Conservation (phyloP, 345 rosid species). For the Murraya koenigii region DNA sequence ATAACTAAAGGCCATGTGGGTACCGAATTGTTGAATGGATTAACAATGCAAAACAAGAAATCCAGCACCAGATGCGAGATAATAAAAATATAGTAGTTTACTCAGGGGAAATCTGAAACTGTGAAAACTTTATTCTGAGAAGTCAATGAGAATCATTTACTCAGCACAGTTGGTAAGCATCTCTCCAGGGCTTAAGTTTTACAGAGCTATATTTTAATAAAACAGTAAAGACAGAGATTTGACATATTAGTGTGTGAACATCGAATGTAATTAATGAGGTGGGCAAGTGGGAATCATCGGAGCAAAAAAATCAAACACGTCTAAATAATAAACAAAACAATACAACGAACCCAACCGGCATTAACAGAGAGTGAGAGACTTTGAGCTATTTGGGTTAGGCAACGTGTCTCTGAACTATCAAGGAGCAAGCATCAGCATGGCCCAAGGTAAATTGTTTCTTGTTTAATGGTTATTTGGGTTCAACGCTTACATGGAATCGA, state of each 20-base stretch:
- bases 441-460: slow-evolving; percentile 1
- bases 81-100: background rate
- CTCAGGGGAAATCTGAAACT: background rate
- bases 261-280: too few species aligned
- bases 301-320: background rate
- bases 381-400: background rate
- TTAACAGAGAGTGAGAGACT: background rate
- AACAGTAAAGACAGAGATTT: background rate
- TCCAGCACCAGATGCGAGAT: background rate
- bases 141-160: background rate
- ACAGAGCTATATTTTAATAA: background rate
- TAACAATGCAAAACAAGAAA: background rate
- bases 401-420: background rate
- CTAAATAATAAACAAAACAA: background rate
- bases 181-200: background rate
- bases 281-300: too few species aligned
- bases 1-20: background rate
- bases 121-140: background rate
- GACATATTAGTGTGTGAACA: too few species aligned
- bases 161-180: background rate
- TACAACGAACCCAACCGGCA: background rate
- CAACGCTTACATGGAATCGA: background rate
- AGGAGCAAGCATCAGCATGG: background rate
- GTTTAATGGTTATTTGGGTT: background rate
- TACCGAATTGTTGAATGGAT: background rate